Conservation (phyloP, 805 yeast genomes). For the Barnettozyma wickerhamii region DNA sequence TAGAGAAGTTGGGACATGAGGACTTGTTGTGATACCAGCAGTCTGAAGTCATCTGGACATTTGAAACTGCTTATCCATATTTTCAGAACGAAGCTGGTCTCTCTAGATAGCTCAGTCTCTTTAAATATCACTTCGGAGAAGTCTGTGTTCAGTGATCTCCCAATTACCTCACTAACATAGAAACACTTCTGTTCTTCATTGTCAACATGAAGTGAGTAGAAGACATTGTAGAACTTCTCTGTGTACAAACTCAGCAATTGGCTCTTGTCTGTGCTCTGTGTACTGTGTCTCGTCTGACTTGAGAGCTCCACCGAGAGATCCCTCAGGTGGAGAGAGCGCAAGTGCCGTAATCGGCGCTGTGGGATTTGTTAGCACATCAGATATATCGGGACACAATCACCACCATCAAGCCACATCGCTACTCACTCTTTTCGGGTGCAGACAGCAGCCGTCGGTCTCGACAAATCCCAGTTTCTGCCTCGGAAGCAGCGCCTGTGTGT, state of each 20-base stretch:
- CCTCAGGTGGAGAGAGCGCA: constrained; percentile 17
- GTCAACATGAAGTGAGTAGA: constrained; percentile 32
- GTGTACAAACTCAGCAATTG: constrained; percentile 19
- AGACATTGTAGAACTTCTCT: constrained; percentile 28
- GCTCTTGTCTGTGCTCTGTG: neutral
- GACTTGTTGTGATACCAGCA: constrained; percentile 24
- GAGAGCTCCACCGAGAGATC: constrained; percentile 10
- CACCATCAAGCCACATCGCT: neutral
- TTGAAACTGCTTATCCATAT: constrained; percentile 18
- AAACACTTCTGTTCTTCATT: constrained; percentile 24
- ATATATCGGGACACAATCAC: neutral
- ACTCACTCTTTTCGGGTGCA: constrained; percentile 18
- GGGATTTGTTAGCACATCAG: neutral
- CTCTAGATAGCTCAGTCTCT: constrained; percentile 6
- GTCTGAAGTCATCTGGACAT: constrained; percentile 20
- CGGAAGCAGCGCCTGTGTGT: neutral
- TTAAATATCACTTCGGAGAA: constrained; percentile 26
- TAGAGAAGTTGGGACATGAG: constrained; percentile 29
- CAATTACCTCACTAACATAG: constrained; percentile 32
- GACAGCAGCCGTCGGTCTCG: constrained; percentile 13
- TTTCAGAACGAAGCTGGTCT: constrained; percentile 13
- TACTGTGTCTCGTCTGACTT: neutral
- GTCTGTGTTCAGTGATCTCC: constrained; percentile 25
- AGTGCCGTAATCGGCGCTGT: constrained; percentile 23
- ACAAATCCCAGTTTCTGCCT: constrained; percentile 4